Conservation (phyloP, 306 rosid species). For the Cucumis hystrix region DNA sequence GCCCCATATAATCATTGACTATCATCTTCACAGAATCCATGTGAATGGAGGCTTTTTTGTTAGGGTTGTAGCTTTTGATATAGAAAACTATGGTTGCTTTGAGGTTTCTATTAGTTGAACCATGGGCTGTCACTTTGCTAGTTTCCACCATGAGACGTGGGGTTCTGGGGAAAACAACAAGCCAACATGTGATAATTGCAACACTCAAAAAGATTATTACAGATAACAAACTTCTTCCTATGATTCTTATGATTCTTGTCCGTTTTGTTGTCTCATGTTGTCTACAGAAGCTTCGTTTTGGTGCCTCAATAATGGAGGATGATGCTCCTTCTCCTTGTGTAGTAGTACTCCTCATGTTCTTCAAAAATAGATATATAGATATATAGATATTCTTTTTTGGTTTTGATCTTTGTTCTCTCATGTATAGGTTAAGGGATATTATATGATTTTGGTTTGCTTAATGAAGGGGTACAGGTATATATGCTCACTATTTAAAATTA, state of each 20-base stretch:
- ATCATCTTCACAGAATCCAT: not conserved
- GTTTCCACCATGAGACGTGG: not conserved
- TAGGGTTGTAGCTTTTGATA: not conserved
- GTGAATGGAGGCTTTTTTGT: not conserved
- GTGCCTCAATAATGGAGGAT: not conserved
- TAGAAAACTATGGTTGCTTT: not conserved
- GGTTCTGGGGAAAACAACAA: not conserved
- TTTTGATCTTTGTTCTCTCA: not conserved
- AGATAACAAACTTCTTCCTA: not conserved
- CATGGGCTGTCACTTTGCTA: not conserved
- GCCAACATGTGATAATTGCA: not conserved
- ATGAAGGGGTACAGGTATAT: not conserved
- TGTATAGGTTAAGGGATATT: not conserved
- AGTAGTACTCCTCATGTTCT: not conserved
- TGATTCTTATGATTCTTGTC: not conserved
- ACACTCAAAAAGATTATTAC: not conserved
- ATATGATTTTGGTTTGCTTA: not conserved
- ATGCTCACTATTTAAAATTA: not conserved
- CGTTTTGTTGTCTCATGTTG: not conserved
- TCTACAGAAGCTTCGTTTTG: not conserved
- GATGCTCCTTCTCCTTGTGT: not conserved
- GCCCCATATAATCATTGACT: not conserved
- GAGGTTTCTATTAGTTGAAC: not conserved
- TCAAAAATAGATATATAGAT: not conserved
- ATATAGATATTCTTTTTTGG: no score